A percentile compares a stretch with the other conserved stretches of the same genome.
These are phyloP conservation scores for Phytophthora melonis DNA, from an alignment of 352 stramenopile genomes.

Conservation along the genomic window DNA sequence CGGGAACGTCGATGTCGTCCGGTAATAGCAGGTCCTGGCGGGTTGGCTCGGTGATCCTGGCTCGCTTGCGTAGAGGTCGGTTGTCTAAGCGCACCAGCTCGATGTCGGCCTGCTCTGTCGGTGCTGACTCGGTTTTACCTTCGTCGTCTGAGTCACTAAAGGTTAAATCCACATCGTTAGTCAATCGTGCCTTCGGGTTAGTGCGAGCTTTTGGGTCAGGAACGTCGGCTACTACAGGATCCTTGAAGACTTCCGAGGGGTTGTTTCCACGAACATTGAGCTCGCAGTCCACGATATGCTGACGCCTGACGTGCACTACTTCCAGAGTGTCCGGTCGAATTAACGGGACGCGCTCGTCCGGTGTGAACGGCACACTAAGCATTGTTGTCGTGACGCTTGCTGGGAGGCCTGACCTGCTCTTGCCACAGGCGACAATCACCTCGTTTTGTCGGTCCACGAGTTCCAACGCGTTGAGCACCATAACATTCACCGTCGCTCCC, in stretches of 20 bases:
- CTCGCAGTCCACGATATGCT: constrained; percentile 20
- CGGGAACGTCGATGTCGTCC: background rate
- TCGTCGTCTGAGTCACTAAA: constrained; percentile 19
- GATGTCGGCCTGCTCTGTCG: background rate
- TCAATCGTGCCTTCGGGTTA: background rate
- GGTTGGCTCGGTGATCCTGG: background rate
- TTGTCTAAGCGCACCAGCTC: background rate
- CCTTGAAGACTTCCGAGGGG: constrained; percentile 1
- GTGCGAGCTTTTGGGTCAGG: background rate
- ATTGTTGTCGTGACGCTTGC: background rate
- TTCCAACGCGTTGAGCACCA: background rate
- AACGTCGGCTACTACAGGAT: background rate
- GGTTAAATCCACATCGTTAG: constrained; percentile 2
- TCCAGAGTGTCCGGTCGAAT: constrained; percentile 11
- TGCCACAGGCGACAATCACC: constrained; percentile 2
- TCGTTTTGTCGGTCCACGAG: constrained; percentile 13
- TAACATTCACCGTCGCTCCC: background rate
- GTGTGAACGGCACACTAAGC: constrained; percentile 5
- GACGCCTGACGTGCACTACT: background rate
- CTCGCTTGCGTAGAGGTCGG: background rate
- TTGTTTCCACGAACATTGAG: background rate
- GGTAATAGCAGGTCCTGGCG: background rate
- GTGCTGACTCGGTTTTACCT: background rate
- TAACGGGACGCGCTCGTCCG: background rate
- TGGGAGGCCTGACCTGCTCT: constrained; percentile 11